These are phyloP conservation scores for Pythium coloratum DNA, from an alignment of 352 stramenopile species.

Conservation along the genomic window DNA sequence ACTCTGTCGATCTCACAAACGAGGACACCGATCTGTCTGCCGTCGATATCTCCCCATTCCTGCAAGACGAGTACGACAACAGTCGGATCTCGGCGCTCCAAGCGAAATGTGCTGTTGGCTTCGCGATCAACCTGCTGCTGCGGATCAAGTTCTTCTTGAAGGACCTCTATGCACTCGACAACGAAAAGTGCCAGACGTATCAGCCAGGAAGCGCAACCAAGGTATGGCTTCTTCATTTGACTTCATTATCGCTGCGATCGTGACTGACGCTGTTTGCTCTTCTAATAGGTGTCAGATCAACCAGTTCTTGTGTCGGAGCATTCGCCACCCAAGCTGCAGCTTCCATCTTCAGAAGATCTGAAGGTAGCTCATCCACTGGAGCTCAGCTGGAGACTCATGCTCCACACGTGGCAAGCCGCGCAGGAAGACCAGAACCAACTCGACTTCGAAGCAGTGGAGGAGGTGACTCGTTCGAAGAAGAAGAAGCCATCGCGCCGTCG, in stretches of 20 bases:
- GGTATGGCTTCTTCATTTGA: slow-evolving; percentile 12
- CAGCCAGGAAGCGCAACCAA: slow-evolving; percentile 54
- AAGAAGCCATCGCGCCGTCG: slow-evolving; percentile 39
- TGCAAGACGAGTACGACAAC: slow-evolving; percentile 5
- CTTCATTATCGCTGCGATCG: neutral
- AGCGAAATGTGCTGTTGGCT: slow-evolving; percentile 35
- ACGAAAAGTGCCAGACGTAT: slow-evolving; percentile 83
- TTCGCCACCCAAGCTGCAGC: slow-evolving; percentile 14
- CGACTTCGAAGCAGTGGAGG: slow-evolving; percentile 55
- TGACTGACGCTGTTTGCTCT: slow-evolving; percentile 8
- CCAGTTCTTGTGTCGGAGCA: slow-evolving; percentile 25
- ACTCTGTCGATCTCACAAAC: slow-evolving; percentile 39
- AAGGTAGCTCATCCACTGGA: slow-evolving; percentile 33
- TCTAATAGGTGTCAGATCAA: slow-evolving; percentile 33
- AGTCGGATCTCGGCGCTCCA: slow-evolving; percentile 20
- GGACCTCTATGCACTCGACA: slow-evolving; percentile 59
- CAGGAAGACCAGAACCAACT: slow-evolving; percentile 70
- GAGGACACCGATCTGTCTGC: slow-evolving; percentile 52
- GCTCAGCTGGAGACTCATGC: slow-evolving; percentile 60
- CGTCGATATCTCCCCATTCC: slow-evolving; percentile 40
- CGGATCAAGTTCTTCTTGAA: slow-evolving; percentile 79
- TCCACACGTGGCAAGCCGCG: slow-evolving; percentile 48
- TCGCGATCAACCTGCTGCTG: slow-evolving; percentile 67
- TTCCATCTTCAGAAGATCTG: slow-evolving; percentile 34
- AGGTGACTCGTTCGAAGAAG: slow-evolving; percentile 28